Conservation (phyloP, 768 basidiomycete species). For the Mrakia gelida region DNA sequence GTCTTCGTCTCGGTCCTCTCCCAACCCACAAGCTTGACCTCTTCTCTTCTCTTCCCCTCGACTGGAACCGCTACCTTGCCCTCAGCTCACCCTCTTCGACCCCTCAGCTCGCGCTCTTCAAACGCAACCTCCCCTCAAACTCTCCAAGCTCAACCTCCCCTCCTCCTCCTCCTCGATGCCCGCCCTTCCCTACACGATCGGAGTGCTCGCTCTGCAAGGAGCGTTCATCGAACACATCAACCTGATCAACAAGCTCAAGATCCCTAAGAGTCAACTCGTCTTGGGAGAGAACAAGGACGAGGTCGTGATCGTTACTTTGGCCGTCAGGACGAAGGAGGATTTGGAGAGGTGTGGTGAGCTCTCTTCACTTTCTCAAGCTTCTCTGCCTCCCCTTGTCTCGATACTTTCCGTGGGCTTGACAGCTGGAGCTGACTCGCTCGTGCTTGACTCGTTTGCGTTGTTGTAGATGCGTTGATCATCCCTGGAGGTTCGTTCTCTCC, state of each 20-base stretch:
- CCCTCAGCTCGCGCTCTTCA: no score
- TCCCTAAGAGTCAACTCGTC: slow-evolving; percentile 12
- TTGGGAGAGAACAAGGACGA: not conserved
- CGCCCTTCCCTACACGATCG: slow-evolving; percentile 22
- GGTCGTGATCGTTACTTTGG: slow-evolving; percentile 1
- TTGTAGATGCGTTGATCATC: no score
- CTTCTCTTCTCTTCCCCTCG: no score
- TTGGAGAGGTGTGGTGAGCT: slow-evolving; percentile 24
- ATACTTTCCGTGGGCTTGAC: no score
- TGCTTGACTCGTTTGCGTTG: no score
- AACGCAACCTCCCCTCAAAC: no score
- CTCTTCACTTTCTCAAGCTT: not conserved
- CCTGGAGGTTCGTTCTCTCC: not conserved
- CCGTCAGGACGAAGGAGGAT: slow-evolving; percentile 31
- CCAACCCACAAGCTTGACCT: no score
- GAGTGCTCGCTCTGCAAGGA: slow-evolving; percentile 30
- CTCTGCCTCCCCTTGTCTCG: no score
- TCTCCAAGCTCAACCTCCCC: no score
- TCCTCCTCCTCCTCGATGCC: not conserved
- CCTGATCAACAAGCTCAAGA: slow-evolving; percentile 23
- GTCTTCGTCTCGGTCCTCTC: no score
- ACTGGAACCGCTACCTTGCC: no score
- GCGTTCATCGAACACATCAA: slow-evolving; percentile 32
- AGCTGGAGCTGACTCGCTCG: not conserved
- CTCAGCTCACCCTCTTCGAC: no score